Percentiles rank a stretch among this genome's conserved stretches.
Conservation (phyloP, 495 filamentous ascomycete species). For the Xylaria cubensis region DNA sequence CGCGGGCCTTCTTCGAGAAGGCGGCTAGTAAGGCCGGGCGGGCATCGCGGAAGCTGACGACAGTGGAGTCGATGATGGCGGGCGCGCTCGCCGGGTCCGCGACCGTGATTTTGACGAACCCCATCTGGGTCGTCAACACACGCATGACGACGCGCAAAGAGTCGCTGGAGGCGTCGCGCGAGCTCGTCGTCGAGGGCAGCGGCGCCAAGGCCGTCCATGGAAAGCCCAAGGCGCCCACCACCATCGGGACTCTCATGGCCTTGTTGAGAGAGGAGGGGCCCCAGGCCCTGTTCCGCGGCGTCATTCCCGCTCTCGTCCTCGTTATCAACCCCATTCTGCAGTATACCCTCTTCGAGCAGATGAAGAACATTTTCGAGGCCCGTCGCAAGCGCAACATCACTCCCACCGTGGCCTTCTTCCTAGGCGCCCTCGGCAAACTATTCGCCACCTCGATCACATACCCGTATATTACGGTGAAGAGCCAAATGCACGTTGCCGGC, state of each 20-base stretch:
- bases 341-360: constrained; percentile 97
- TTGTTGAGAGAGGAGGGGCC: constrained; percentile 83
- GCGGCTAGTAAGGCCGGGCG: constrained; percentile 79
- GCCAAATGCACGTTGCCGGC: constrained; percentile 88
- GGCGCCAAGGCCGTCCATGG: constrained; percentile 31
- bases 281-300: constrained; percentile 85
- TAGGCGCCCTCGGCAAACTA: constrained; percentile 93
- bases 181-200: constrained; percentile 38
- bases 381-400: constrained; percentile 64
- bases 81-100: constrained; percentile 94
- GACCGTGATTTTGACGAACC: constrained; percentile 94
- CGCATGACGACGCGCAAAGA: constrained; percentile 91
- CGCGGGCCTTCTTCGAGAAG: constrained; percentile 84
- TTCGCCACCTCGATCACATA: constrained; percentile 94
- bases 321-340: constrained; percentile 98
- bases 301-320: constrained; percentile 88
- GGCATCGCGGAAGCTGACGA: constrained; percentile 81
- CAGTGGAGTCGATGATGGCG: constrained; percentile 89
- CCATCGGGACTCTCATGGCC: constrained; percentile 76
- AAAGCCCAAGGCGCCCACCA: constrained; percentile 64
- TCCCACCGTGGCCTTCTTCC: constrained; percentile 83
- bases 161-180: constrained; percentile 60
- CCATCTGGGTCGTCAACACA: constrained; percentile 98
- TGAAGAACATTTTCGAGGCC: constrained; percentile 70
- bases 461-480: constrained; percentile 98